These are phyloP conservation scores for Aspergillus caelatus DNA, from an alignment of 2,329 filamentous ascomycete species.

Conservation along the genomic window DNA sequence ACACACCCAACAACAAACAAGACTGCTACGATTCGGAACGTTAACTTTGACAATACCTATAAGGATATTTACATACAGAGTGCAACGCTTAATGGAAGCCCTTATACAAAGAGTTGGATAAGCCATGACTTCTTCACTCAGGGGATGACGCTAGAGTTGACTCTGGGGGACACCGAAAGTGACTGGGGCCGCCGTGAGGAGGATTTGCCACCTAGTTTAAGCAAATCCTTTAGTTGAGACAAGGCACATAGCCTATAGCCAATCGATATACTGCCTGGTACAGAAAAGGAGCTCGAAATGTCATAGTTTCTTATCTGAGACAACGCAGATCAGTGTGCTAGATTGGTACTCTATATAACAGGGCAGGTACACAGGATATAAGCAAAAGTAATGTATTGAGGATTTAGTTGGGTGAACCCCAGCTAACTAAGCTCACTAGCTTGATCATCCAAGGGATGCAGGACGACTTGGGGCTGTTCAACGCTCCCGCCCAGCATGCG, in stretches of 20 bases:
- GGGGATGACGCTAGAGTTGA: conserved; percentile 65
- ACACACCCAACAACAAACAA: conserved; percentile 61
- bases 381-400: background rate
- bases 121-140: conserved; percentile 69
- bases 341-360: too few species aligned
- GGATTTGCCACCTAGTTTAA: conserved; percentile 60
- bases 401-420: background rate
- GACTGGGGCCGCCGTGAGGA: conserved; percentile 62
- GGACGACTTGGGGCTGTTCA: background rate
- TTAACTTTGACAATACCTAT: conserved; percentile 62
- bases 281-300: background rate
- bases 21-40: conserved; percentile 59
- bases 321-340: background rate
- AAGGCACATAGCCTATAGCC: background rate
- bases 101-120: conserved; percentile 67
- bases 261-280: background rate
- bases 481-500: background rate
- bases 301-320: background rate
- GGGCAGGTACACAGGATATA: too few species aligned
- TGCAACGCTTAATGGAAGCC: conserved; percentile 63
- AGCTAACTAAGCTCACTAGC: too few species aligned
- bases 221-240: background rate
- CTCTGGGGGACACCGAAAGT: conserved; percentile 64
- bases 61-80: conserved; percentile 65
- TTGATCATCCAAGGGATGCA: too few species aligned